phyloP scores from a whole-genome alignment of 345 rosid genomes.

The Eucalyptus dawsonii region DNA sequence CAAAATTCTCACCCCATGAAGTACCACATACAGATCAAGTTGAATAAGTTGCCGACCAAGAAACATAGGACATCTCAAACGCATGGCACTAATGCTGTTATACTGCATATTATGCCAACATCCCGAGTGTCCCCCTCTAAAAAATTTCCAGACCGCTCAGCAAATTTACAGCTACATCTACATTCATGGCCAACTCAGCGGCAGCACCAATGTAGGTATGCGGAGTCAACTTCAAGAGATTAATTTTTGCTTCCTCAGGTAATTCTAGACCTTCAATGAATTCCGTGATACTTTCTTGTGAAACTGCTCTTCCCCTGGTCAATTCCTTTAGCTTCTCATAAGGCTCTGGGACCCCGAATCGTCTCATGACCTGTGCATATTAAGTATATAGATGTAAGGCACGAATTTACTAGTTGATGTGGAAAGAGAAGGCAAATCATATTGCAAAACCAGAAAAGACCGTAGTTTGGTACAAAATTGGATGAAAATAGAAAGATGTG shows the following conservation, averaged over 20 bases:
- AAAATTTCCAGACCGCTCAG: background rate
- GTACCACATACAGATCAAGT: background rate
- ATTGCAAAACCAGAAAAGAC: background rate
- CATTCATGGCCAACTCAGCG: slow-evolving; percentile 41
- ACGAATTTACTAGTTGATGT: background rate
- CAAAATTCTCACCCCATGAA: background rate
- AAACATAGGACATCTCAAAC: background rate
- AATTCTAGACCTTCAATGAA: slow-evolving; percentile 59
- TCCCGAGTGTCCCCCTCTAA: background rate
- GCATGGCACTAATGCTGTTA: background rate
- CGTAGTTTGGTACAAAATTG: background rate
- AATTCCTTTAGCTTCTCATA: slow-evolving; percentile 89
- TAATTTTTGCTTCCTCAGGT: slow-evolving; percentile 54
- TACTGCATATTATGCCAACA: background rate
- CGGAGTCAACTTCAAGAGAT: slow-evolving; percentile 61
- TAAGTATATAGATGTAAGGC: background rate
- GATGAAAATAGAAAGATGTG: background rate
- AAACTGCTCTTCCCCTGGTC: slow-evolving; percentile 83
- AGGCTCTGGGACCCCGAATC: slow-evolving; percentile 88
- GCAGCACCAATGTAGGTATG: slow-evolving; percentile 79
- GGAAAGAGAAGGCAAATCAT: background rate
- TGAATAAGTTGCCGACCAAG: background rate
- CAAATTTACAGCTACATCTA: slow-evolving; percentile 21
- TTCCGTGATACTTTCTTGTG: slow-evolving; percentile 54
- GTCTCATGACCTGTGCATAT: slow-evolving; percentile 65